Percentiles rank a stretch among this genome's conserved stretches.
phyloP scores from a whole-genome alignment of 116 monocot genomes.

The Posidonia oceanica region DNA sequence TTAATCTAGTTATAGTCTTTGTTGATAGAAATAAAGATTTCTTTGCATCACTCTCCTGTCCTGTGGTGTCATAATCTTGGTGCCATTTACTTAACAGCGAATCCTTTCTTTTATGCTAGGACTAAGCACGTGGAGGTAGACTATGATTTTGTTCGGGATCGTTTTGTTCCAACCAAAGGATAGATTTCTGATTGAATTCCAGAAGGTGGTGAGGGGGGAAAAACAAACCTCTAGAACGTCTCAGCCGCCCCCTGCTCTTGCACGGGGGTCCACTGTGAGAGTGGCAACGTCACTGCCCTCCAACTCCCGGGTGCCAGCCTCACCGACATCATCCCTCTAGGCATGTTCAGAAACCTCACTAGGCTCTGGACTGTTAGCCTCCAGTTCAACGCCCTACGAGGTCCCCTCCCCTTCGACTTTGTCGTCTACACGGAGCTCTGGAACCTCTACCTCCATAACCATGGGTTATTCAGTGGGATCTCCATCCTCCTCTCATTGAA shows the following conservation, averaged over 20 bases:
- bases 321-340: conserved; percentile 33
- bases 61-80: too few relatives aligned
- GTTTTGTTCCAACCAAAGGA: too few relatives aligned
- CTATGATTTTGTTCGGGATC: too few relatives aligned
- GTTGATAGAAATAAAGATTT: too few relatives aligned
- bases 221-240: conserved; percentile 19
- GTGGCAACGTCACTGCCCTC: conserved; percentile 31
- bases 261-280: conserved; percentile 32
- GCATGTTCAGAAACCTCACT: conserved; percentile 39
- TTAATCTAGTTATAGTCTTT: too few relatives aligned
- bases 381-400: conserved; percentile 43
- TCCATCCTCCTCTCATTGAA: conserved; percentile 19
- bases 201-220: conserved; percentile 26
- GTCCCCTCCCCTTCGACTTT: conserved; percentile 46
- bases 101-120: too few relatives aligned
- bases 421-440: conserved; percentile 25
- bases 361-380: conserved; percentile 43
- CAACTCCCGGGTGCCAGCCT: conserved; percentile 50
- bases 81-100: too few relatives aligned
- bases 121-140: too few relatives aligned
- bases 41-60: too few relatives aligned
- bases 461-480: conserved; percentile 37
- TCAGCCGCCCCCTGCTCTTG: conserved; percentile 36
- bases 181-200: conserved; percentile 21
- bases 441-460: conserved; percentile 29